Percentiles rank a stretch among this genome's conserved stretches.
These are phyloP conservation scores for Alternaria sp. DNA, from an alignment of 2,329 filamentous ascomycete genomes.

Conservation along the genomic window DNA sequence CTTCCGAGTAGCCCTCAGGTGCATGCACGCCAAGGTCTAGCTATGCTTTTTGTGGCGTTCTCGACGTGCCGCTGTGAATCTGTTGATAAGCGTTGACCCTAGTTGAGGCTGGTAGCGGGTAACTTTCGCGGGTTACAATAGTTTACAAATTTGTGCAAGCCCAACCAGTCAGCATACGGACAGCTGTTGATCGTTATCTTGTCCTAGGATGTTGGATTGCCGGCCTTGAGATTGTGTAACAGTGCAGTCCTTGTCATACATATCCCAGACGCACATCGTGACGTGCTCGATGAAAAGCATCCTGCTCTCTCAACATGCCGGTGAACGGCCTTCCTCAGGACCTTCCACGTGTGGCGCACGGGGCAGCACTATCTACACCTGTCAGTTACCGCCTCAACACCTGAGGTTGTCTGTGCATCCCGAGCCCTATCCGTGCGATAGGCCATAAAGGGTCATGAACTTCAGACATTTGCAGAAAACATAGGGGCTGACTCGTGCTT, in stretches of 20 bases:
- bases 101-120: background rate
- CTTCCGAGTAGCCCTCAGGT: background rate
- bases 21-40: slow-evolving; percentile 2
- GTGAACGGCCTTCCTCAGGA: background rate
- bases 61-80: slow-evolving; percentile 1
- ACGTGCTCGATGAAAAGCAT: slow-evolving; percentile 9
- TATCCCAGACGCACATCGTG: slow-evolving; percentile 4
- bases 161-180: background rate
- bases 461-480: background rate
- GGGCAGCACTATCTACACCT: background rate
- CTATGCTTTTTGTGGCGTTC: slow-evolving; percentile 7
- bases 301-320: slow-evolving; percentile 5
- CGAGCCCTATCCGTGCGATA: background rate
- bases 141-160: background rate
- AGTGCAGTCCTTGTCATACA: background rate
- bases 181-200: slow-evolving; percentile 9
- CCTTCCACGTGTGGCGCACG: slow-evolving; percentile 7
- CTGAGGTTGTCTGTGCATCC: background rate
- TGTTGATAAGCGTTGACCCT: slow-evolving; percentile 7
- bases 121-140: background rate
- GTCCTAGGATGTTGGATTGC: background rate
- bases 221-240: background rate
- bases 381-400: background rate
- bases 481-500: slow-evolving; percentile 5
- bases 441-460: slow-evolving; percentile 1